Percentiles rank a stretch among this genome's conserved stretches.
These are phyloP conservation scores for Hevea brasiliensis DNA, from an alignment of 345 rosid genomes.

Conservation along the genomic window DNA sequence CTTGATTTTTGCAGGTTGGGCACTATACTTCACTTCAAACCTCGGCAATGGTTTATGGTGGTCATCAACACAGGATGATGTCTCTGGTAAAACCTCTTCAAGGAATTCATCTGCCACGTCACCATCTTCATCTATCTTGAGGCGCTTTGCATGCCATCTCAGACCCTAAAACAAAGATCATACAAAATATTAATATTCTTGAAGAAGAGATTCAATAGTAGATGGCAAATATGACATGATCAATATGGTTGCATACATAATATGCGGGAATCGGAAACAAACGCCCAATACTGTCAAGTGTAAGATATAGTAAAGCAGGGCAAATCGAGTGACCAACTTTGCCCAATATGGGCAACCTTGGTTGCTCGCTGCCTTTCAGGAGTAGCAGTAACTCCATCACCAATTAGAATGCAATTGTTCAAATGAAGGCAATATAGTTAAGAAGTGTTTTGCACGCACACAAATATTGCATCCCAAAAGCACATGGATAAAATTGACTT, in stretches of 20 bases:
- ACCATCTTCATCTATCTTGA: slow-evolving; percentile 89
- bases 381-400: neutral
- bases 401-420: neutral
- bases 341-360: neutral
- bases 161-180: slow-evolving; percentile 55
- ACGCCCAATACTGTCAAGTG: too few relatives aligned
- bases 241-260: too few relatives aligned
- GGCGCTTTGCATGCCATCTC: slow-evolving; percentile 74
- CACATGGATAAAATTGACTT: neutral
- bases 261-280: too few relatives aligned
- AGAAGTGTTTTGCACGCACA: neutral
- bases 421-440: neutral
- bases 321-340: too few relatives aligned
- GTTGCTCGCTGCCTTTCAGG: neutral
- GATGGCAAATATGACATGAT: neutral
- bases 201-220: neutral
- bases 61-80: slow-evolving; percentile 28
- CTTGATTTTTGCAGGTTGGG: slow-evolving; percentile 53
- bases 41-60: slow-evolving; percentile 36
- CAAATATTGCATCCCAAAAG: neutral
- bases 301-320: too few relatives aligned
- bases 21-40: slow-evolving; percentile 42
- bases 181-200: neutral
- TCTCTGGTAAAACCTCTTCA: slow-evolving; percentile 50
- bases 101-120: slow-evolving; percentile 95